A percentile compares a stretch with the other conserved stretches of the same genome.
phyloP scores from a whole-genome alignment of 345 rosid species.

The Fremontodendron californicum region DNA sequence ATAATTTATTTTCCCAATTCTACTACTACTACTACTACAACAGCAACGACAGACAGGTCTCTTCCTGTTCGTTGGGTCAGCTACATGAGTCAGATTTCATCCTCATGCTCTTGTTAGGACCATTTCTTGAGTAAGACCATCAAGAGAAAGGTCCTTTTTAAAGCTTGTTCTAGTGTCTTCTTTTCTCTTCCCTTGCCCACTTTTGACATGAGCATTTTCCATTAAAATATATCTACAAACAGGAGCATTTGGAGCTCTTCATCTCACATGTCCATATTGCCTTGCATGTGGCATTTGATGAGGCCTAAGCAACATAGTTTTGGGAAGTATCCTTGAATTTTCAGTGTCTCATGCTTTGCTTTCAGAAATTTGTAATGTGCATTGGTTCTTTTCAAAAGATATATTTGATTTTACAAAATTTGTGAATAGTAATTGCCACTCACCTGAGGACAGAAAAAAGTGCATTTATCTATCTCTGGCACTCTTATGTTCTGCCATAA shows the following conservation, averaged over 20 bases:
- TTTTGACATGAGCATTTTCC: background rate
- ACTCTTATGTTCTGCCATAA: background rate
- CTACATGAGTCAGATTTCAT: background rate
- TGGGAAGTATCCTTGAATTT: background rate
- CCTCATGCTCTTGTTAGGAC: background rate
- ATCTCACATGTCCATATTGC: background rate
- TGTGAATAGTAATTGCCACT: background rate
- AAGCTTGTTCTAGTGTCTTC: background rate
- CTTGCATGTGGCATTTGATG: background rate
- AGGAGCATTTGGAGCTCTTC: background rate
- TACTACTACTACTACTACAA: background rate
- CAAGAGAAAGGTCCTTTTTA: background rate
- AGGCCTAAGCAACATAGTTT: background rate
- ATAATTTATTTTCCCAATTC: background rate
- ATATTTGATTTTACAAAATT: background rate
- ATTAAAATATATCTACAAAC: background rate
- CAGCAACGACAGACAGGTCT: background rate
- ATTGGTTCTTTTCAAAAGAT: background rate
- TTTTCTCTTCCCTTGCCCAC: background rate
- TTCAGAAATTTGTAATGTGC: background rate
- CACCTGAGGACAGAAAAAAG: background rate
- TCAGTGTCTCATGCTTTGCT: background rate
- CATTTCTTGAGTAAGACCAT: background rate
- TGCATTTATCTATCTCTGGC: background rate
- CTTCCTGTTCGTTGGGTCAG: background rate